Evolutionary conservation across 306 rosid genomes (phyloP).

Genomic region (Vicia villosa): DNA sequence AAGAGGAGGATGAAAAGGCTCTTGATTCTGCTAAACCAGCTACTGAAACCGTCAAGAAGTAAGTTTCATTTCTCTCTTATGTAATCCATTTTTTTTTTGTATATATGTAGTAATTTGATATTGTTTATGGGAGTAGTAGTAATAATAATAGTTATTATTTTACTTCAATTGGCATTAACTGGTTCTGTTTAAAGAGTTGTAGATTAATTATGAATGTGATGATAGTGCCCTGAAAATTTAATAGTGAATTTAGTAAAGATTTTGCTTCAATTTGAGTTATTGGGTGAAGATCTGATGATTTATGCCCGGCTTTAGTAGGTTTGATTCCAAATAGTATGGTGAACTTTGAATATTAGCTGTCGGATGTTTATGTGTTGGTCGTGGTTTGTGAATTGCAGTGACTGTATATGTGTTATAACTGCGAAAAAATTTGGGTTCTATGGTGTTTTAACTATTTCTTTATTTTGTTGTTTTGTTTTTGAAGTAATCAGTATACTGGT

Average conservation of each 20-base stretch:
- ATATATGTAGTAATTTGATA: neutral
- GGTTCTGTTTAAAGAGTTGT: neutral
- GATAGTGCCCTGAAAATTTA: neutral
- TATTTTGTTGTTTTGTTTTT: neutral
- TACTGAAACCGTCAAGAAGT: conserved; percentile 64
- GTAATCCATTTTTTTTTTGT: neutral
- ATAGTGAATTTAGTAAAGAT: neutral
- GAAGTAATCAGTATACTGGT: neutral
- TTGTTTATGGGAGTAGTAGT: neutral
- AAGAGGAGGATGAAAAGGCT: conserved; percentile 66
- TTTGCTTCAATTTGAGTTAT: neutral
- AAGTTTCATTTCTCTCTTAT: conserved; percentile 27
- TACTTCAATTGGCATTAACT: conserved; percentile 3
- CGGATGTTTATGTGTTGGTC: neutral
- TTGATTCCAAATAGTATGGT: neutral
- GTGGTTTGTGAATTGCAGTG: neutral
- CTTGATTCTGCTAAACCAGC: conserved; percentile 60
- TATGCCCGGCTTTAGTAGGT: neutral
- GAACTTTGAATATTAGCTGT: neutral
- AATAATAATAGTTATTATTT: neutral
- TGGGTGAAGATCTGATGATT: neutral
- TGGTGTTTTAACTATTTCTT: conserved; percentile 5
- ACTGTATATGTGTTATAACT: neutral
- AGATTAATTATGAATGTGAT: neutral
- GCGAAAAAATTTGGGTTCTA: neutral